Conservation (phyloP, 768 basidiomycete genomes). For the Boletellus emodensis region DNA sequence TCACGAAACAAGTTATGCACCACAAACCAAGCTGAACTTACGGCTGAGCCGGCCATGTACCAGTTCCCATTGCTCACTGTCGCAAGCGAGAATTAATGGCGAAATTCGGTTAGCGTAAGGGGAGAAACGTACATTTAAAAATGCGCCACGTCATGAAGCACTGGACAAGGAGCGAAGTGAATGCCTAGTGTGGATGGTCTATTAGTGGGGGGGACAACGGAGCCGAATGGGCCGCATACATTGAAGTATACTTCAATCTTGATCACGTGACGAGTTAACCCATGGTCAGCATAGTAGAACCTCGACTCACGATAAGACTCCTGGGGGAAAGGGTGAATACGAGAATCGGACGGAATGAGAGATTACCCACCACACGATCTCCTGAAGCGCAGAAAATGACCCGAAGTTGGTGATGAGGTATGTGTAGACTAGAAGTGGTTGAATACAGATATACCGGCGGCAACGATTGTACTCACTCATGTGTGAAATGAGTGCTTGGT, state of each 20-base stretch:
- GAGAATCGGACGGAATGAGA: not conserved
- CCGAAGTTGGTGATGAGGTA: constrained; percentile 45
- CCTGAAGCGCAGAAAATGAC: constrained; percentile 23
- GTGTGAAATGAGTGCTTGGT: constrained; percentile 53
- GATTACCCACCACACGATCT: constrained; percentile 40
- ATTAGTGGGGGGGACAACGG: not conserved
- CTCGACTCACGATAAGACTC: constrained; percentile 20
- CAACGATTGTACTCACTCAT: constrained; percentile 31
- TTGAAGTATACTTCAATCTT: constrained; percentile 51
- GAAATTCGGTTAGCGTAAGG: not conserved
- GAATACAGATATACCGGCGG: not conserved
- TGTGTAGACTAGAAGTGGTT: constrained; percentile 38
- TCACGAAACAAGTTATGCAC: not conserved
- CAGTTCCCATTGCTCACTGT: constrained; percentile 48
- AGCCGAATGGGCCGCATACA: constrained; percentile 16
- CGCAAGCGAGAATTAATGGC: constrained; percentile 8
- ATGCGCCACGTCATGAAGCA: constrained; percentile 50
- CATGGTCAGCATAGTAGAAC: not conserved
- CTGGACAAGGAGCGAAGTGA: constrained; percentile 52
- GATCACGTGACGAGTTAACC: constrained; percentile 7
- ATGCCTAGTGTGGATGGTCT: constrained; percentile 18
- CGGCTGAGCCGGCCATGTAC: constrained; percentile 32
- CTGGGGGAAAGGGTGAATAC: constrained; percentile 8
- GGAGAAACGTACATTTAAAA: constrained; percentile 40
- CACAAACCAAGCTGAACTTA: constrained; percentile 1